A percentile compares a stretch with the other conserved stretches of the same genome.
Conservation (phyloP, 2,329 filamentous ascomycete genomes). For the Rutstroemia sp. region DNA sequence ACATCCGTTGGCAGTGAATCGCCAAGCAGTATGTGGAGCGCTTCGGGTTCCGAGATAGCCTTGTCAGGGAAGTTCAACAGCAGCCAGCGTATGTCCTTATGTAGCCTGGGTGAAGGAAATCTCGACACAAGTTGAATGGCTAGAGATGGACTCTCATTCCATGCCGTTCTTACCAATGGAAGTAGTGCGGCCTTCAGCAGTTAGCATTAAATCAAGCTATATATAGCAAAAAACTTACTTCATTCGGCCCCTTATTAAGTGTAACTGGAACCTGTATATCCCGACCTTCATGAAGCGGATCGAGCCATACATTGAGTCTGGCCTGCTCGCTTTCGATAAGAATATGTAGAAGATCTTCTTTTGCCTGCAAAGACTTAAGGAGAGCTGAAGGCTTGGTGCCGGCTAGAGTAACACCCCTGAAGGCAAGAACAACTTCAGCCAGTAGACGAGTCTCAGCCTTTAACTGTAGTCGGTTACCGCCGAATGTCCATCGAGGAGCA, state of each 20-base stretch:
- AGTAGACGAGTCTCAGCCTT: conserved; percentile 86
- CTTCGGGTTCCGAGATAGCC: conserved; percentile 73
- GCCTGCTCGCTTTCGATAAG: conserved; percentile 79
- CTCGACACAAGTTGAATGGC: conserved; percentile 78
- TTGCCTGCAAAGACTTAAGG: conserved; percentile 61
- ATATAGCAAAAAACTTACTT: conserved; percentile 30
- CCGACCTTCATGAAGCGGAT: conserved; percentile 62
- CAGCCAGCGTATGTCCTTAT: conserved; percentile 69
- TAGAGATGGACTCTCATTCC: conserved; percentile 76
- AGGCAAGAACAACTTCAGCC: conserved; percentile 60
- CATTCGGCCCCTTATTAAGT: conserved; percentile 34
- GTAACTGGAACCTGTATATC: conserved; percentile 33
- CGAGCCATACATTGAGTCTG: conserved; percentile 82
- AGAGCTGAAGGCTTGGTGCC: conserved; percentile 35
- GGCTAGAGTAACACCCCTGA: conserved; percentile 58
- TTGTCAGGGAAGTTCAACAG: conserved; percentile 79
- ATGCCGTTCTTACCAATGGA: conserved; percentile 71
- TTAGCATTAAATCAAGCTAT: too few relatives aligned
- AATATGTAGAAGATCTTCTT: conserved; percentile 74
- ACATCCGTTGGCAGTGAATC: conserved; percentile 71
- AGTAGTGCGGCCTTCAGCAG: conserved; percentile 27
- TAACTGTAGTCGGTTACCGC: conserved; percentile 85
- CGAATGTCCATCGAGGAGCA: conserved; percentile 86
- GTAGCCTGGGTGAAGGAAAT: conserved; percentile 68
- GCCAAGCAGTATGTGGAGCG: conserved; percentile 74